A percentile compares a stretch with the other conserved stretches of the same genome.
phyloP scores from a whole-genome alignment of 129 eudicot genomes.

The Gnaphalium uliginosum region DNA sequence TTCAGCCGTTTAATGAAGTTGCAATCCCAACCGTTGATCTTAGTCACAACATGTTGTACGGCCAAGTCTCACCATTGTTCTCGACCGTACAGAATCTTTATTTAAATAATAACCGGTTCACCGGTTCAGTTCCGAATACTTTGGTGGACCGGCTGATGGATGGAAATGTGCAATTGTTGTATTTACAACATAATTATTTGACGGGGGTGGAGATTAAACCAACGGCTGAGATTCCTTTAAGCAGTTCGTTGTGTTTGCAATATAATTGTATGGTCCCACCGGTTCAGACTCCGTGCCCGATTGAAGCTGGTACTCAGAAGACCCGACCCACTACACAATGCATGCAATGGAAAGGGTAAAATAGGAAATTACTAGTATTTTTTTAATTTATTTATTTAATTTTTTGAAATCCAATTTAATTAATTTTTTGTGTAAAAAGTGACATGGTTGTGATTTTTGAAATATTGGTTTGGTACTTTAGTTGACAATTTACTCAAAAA shows the following conservation, averaged over 20 bases:
- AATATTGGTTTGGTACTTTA: constrained; percentile 4
- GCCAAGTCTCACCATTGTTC: constrained; percentile 71
- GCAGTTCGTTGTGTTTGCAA: constrained; percentile 81
- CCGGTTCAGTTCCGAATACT: constrained; percentile 64
- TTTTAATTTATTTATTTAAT: not conserved
- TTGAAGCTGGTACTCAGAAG: constrained; percentile 81
- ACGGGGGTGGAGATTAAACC: constrained; percentile 72
- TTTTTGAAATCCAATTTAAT: constrained; percentile 21
- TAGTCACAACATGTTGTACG: constrained; percentile 72
- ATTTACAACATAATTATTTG: constrained; percentile 78
- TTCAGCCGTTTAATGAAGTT: constrained; percentile 62
- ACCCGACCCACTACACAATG: constrained; percentile 83
- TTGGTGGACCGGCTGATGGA: constrained; percentile 73
- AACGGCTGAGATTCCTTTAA: constrained; percentile 73
- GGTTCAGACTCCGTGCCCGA: constrained; percentile 86
- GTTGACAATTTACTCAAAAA: not conserved
- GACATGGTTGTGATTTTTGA: constrained; percentile 2
- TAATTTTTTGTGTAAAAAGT: constrained; percentile 19
- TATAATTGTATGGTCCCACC: constrained; percentile 94
- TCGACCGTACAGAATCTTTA: constrained; percentile 71
- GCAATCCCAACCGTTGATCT: constrained; percentile 72
- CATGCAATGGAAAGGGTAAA: constrained; percentile 68
- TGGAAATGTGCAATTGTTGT: constrained; percentile 53
- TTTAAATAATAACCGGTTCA: constrained; percentile 87
- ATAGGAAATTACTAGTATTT: constrained; percentile 13